Evolutionary conservation across 768 basidiomycete species (phyloP), one percentile per base, ranked within the genome.

Genomic region (Lyophyllum semitale): DNA sequence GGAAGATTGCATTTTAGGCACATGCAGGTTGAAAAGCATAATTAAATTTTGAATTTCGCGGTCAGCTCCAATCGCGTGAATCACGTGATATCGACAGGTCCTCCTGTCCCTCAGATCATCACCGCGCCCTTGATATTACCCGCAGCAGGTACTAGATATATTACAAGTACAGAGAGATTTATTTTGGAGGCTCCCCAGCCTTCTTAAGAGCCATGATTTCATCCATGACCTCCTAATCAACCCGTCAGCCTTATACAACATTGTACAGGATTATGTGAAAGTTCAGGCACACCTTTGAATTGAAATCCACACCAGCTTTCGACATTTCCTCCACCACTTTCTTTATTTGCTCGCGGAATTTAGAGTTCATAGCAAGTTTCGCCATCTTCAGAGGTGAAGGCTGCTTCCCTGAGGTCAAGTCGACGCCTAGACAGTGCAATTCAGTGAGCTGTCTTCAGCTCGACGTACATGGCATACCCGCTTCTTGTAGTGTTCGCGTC

Each of bases 241-340:
- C 27, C 9, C 12, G 50, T 40, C 22, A 42, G 37, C 23, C 5
- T 38, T 18, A 4, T 38, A n/a, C 11, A 27, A 29, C 20, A 23
- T 29, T 33, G 27, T 44, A 41, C 22, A 17, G 30, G 22, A 25
- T 32, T 11, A 17, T 26, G 17, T 23, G 23, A 6, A 54, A 46
- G n/a, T 22, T 29, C 23, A 23, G 20, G 61, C 77, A 50, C 59
- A 86, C 87, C 69, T 82, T 77, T 44, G 82, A 79, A 32, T 66
- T 68, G 32, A 85, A 51, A 63, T 88, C 81, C n/a, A 89, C 65
- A 5, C 85, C 88, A 20, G 84, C 83, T 30, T 82, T 83, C 48
- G 79, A 64, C 57, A 88, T 65, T 53, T 82, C 84, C 13, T 74
- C 74, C 48, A 74, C 69, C 6, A 86, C 71, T 37, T 69, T 70